phyloP scores from a whole-genome alignment of 768 basidiomycete species.

The Cystofilobasidium macerans region DNA sequence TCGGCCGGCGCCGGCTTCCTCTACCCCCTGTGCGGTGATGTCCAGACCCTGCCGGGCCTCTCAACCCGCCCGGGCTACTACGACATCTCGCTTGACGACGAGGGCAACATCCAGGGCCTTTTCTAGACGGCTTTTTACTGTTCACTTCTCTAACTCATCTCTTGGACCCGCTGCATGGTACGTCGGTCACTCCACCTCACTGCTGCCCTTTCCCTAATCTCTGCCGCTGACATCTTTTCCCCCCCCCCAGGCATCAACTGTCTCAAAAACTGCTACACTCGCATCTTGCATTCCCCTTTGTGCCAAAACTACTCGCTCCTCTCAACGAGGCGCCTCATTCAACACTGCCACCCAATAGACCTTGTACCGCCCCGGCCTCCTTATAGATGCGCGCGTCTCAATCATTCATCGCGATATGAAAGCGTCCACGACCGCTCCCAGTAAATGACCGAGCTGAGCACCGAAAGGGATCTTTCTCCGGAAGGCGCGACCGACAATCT shows the following conservation, averaged over 20 bases:
- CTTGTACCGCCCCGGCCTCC: not conserved
- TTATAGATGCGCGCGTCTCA: not conserved
- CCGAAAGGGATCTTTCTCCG: too few relatives aligned
- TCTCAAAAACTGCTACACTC: not conserved
- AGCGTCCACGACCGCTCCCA: too few relatives aligned
- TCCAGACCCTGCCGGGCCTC: slow-evolving; percentile 97
- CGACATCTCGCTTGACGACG: slow-evolving; percentile 25
- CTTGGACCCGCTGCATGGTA: not conserved
- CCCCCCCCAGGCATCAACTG: slow-evolving; percentile 1
- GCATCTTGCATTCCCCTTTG: not conserved
- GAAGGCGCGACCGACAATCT: too few relatives aligned
- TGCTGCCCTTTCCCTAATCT: not conserved
- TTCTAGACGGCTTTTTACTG: too few relatives aligned
- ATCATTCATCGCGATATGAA: too few relatives aligned
- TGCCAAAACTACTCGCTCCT: not conserved
- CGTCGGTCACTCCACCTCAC: not conserved
- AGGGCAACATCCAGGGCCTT: slow-evolving; percentile 26
- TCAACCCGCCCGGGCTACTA: slow-evolving; percentile 69
- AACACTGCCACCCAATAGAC: not conserved
- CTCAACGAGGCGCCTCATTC: not conserved
- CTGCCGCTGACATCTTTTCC: not conserved
- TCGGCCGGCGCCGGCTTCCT: slow-evolving; percentile 93
- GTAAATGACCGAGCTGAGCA: too few relatives aligned
- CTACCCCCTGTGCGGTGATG: slow-evolving; percentile 72
- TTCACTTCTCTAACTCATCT: too few relatives aligned